A percentile compares a stretch with the other conserved stretches of the same genome.
Conservation (phyloP, 176 grass and related monocot species). For the Zea luxurians region DNA sequence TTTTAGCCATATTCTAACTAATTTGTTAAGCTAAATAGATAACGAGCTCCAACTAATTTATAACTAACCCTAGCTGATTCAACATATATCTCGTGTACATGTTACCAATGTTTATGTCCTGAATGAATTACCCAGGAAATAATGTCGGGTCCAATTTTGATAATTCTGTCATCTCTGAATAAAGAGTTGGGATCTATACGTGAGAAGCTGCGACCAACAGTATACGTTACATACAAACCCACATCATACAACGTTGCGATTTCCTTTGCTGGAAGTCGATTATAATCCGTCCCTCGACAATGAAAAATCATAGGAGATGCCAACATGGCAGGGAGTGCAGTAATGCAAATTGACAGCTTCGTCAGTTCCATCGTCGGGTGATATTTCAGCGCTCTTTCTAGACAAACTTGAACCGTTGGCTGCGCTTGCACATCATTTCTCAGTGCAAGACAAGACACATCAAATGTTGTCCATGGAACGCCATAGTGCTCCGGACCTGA, state of each 20-base stretch:
- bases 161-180: neutral
- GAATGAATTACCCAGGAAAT: neutral
- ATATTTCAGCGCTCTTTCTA: no score
- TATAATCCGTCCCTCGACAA: constrained; percentile 36
- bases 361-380: neutral
- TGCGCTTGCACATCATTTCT: no score
- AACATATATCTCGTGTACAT: neutral
- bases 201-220: constrained; percentile 31
- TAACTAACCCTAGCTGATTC: neutral
- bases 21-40: no score
- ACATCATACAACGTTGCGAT: constrained; percentile 44
- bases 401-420: no score
- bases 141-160: neutral
- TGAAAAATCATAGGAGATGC: constrained; percentile 41
- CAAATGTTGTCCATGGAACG: no score
- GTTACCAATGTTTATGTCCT: neutral
- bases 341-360: constrained; percentile 40
- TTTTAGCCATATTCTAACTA: no score
- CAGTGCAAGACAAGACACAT: no score
- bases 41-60: no score
- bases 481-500: no score
- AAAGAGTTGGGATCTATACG: constrained; percentile 27
- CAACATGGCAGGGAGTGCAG: neutral
- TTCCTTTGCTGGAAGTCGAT: constrained; percentile 46
- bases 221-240: constrained; percentile 48